Conservation (phyloP, 306 rosid species). For the Bauhinia variegata region DNA sequence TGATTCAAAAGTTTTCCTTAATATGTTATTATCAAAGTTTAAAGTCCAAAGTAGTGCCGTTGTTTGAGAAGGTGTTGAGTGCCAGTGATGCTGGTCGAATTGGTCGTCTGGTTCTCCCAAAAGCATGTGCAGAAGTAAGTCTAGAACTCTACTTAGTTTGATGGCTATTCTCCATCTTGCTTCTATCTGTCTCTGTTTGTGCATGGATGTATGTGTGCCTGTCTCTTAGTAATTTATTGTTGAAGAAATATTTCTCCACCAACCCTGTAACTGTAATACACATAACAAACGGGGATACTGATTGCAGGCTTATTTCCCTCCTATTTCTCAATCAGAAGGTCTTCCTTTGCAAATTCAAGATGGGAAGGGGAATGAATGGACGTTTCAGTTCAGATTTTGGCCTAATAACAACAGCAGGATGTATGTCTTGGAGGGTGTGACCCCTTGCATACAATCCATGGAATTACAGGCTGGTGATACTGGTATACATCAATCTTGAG, state of each 20-base stretch:
- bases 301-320: constrained; percentile 93
- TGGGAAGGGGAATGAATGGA: constrained; percentile 96
- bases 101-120: constrained; percentile 98
- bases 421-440: constrained; percentile 99
- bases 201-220: background rate
- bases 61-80: constrained; percentile 95
- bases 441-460: constrained; percentile 99
- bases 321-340: constrained; percentile 91
- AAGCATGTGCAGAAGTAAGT: constrained; percentile 98
- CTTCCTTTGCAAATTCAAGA: constrained; percentile 87
- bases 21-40: constrained; percentile 59
- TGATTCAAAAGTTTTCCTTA: constrained; percentile 53
- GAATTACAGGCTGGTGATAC: constrained; percentile 91
- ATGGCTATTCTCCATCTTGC: constrained; percentile 13
- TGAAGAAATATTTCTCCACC: constrained; percentile 7
- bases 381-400: constrained; percentile 99
- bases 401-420: constrained; percentile 98
- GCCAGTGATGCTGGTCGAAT: constrained; percentile 99
- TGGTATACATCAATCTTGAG: constrained; percentile 56
- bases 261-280: constrained; percentile 24
- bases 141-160: constrained; percentile 18
- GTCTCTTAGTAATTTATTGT: constrained; percentile 1
- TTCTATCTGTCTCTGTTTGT: constrained; percentile 12
- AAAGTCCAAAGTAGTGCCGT: constrained; percentile 89
- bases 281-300: constrained; percentile 28